phyloP scores from a whole-genome alignment of 805 yeast genomes.

The Wickerhamiella sorbophila region DNA sequence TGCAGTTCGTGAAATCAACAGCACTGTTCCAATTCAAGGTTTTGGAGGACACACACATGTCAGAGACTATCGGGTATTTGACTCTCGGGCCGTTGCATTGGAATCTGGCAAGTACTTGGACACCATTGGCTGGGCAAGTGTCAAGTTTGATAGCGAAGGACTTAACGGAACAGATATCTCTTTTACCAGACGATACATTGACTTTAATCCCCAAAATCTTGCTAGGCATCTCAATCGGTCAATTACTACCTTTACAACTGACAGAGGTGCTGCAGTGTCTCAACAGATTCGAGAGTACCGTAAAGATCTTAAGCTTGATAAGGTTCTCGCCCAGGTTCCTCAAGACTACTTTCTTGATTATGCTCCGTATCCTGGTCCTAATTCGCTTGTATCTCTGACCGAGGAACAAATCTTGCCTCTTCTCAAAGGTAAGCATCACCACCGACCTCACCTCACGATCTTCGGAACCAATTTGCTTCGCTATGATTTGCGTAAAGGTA shows the following conservation, averaged over 20 bases:
- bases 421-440: constrained; percentile 19
- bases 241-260: constrained; percentile 35
- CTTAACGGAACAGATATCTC: constrained; percentile 17
- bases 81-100: constrained; percentile 53
- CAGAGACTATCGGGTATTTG: constrained; percentile 64
- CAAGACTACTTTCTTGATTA: constrained; percentile 49
- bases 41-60: constrained; percentile 94
- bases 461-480: constrained; percentile 82
- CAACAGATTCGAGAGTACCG: constrained; percentile 33
- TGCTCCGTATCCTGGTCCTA: constrained; percentile 46
- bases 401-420: constrained; percentile 40
- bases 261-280: constrained; percentile 38
- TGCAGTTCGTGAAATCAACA: constrained; percentile 42
- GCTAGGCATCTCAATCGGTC: constrained; percentile 38
- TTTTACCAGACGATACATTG: constrained; percentile 59
- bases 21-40: constrained; percentile 56
- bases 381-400: constrained; percentile 45
- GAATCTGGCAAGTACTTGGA: constrained; percentile 91
- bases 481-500: constrained; percentile 74
- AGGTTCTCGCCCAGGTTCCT: constrained; percentile 51
- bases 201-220: constrained; percentile 64
- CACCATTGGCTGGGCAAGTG: constrained; percentile 77
- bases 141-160: constrained; percentile 24
- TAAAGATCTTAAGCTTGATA: constrained; percentile 37
- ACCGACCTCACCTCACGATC: constrained; percentile 37